A percentile compares a stretch with the other conserved stretches of the same genome.
These are phyloP conservation scores for Bocquillonia castaneifolia DNA, from an alignment of 441 rosid genomes.

Conservation along the genomic window DNA sequence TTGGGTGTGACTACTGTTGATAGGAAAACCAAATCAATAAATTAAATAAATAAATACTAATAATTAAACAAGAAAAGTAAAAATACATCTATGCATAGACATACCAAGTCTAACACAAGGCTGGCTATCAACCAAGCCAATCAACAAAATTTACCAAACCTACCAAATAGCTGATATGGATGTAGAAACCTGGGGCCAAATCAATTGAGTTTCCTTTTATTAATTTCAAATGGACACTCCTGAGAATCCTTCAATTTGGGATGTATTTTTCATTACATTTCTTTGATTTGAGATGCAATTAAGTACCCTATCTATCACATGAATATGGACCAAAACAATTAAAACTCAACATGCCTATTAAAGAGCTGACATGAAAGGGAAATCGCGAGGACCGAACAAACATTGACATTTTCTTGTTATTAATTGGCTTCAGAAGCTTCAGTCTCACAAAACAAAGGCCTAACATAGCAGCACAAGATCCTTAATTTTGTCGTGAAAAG, in stretches of 20 bases:
- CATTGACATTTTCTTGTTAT: too few species aligned
- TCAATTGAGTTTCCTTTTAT: too few species aligned
- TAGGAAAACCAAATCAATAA: background rate
- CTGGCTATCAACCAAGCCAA: background rate
- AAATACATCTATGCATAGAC: background rate
- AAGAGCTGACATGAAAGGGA: background rate
- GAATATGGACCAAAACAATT: background rate
- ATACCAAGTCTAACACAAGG: background rate
- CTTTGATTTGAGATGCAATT: background rate
- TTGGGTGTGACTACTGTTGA: background rate
- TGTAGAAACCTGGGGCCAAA: background rate
- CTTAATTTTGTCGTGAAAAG: too few species aligned
- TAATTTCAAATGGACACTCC: too few species aligned
- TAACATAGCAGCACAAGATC: background rate
- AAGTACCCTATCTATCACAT: slow-evolving; percentile 1
- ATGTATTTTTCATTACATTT: background rate
- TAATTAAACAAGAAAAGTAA: background rate
- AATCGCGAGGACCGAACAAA: background rate
- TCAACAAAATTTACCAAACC: background rate
- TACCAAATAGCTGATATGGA: background rate
- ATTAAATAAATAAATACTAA: background rate
- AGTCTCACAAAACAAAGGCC: background rate
- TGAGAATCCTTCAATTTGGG: background rate
- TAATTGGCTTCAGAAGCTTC: too few species aligned
- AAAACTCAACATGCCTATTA: background rate